These are phyloP conservation scores for Saccharomyces hybrid DNA, from an alignment of 1,139 yeast genomes.

Conservation along the genomic window DNA sequence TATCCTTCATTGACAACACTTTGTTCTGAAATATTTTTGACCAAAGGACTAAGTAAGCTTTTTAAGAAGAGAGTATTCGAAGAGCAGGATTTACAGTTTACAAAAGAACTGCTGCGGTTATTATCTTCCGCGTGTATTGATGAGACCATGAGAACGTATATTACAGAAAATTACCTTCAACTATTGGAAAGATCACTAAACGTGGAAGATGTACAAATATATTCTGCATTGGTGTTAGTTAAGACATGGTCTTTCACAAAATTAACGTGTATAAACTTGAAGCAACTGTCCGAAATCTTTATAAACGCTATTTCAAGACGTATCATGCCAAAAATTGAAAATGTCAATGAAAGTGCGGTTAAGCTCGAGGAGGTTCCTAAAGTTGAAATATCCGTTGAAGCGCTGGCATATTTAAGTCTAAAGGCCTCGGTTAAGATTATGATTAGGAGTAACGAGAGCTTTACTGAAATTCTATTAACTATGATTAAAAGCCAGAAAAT, in stretches of 20 bases:
- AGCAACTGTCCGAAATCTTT: slow-evolving; percentile 17
- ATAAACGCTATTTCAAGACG: slow-evolving; percentile 7
- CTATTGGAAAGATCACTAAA: slow-evolving; percentile 19
- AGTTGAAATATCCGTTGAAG: slow-evolving; percentile 23
- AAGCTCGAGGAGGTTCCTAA: slow-evolving; percentile 8
- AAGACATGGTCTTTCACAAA: slow-evolving; percentile 31
- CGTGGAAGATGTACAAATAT: slow-evolving; percentile 14
- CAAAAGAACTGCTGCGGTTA: slow-evolving; percentile 14
- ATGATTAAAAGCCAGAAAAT: slow-evolving; percentile 8
- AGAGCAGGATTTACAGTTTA: slow-evolving; percentile 14
- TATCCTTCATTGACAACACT: slow-evolving; percentile 25
- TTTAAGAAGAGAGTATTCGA: slow-evolving; percentile 14
- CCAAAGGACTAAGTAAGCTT: slow-evolving; percentile 19
- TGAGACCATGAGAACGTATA: slow-evolving; percentile 24
- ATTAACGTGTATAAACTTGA: slow-evolving; percentile 18
- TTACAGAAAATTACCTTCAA: slow-evolving; percentile 23
- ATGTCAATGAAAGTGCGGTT: background rate
- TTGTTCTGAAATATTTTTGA: slow-evolving; percentile 24
- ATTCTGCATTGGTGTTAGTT: slow-evolving; percentile 24
- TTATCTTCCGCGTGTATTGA: slow-evolving; percentile 29
- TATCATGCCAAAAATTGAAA: background rate
- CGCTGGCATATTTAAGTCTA: slow-evolving; percentile 28
- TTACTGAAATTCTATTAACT: slow-evolving; percentile 14
- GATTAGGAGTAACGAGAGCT: slow-evolving; percentile 16
- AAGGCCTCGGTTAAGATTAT: slow-evolving; percentile 21